These are phyloP conservation scores for Exutisphaerella laricina DNA, from an alignment of 2,329 filamentous ascomycete genomes.

Conservation along the genomic window DNA sequence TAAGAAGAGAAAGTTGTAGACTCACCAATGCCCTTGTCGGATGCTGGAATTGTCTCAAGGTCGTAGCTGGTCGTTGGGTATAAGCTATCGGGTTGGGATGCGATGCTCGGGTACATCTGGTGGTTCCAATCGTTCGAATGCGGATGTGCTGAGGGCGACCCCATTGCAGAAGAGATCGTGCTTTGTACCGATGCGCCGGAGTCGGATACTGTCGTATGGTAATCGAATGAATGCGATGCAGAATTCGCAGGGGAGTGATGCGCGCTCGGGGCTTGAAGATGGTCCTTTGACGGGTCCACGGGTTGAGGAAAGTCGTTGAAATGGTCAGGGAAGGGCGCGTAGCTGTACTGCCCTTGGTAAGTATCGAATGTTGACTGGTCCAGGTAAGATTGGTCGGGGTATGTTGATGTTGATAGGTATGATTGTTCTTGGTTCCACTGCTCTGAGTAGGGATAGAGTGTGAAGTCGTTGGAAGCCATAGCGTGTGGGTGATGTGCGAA, in stretches of 20 bases:
- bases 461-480: slow-evolving; percentile 31
- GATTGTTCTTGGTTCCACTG: slow-evolving; percentile 28
- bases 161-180: slow-evolving; percentile 46
- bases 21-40: slow-evolving; percentile 48
- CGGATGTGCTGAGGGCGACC: slow-evolving; percentile 54
- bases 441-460: slow-evolving; percentile 30
- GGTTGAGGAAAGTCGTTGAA: slow-evolving; percentile 35
- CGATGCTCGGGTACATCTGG: slow-evolving; percentile 54
- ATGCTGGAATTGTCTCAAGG: slow-evolving; percentile 44
- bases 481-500: slow-evolving; percentile 28
- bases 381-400: slow-evolving; percentile 26
- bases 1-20: slow-evolving; percentile 37
- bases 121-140: slow-evolving; percentile 55
- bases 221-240: slow-evolving; percentile 42
- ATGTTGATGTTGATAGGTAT: slow-evolving; percentile 25
- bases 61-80: slow-evolving; percentile 54
- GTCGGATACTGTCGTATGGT: slow-evolving; percentile 44
- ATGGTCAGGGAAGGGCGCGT: slow-evolving; percentile 34
- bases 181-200: slow-evolving; percentile 46
- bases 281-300: slow-evolving; percentile 35
- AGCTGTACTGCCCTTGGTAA: slow-evolving; percentile 31
- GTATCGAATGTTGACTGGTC: slow-evolving; percentile 35
- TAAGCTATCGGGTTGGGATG: slow-evolving; percentile 52
- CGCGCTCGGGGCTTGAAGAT: slow-evolving; percentile 35
- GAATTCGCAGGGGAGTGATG: slow-evolving; percentile 42